These are phyloP conservation scores for Elongisporangium prolatum DNA, from an alignment of 352 stramenopile species.

Conservation along the genomic window DNA sequence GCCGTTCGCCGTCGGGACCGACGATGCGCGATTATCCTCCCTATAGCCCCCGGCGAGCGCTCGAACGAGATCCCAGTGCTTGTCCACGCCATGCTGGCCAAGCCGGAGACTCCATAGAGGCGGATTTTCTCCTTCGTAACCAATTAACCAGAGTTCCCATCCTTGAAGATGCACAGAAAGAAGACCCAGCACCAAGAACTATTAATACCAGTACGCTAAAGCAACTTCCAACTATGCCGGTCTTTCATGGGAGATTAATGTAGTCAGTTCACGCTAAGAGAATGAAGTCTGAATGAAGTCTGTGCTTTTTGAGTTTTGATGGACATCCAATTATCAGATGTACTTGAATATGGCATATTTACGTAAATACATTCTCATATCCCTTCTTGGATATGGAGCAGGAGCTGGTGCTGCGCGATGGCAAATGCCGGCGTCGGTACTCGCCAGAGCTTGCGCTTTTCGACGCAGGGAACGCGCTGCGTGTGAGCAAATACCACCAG, in stretches of 20 bases:
- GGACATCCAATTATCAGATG: neutral
- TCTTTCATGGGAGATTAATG: too few relatives aligned
- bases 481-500: constrained; percentile 40
- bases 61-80: neutral
- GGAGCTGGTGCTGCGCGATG: constrained; percentile 19
- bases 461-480: constrained; percentile 33
- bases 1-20: neutral
- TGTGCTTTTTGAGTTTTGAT: too few relatives aligned
- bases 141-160: neutral
- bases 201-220: too few relatives aligned
- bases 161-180: neutral
- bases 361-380: neutral
- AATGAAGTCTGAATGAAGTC: too few relatives aligned
- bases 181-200: too few relatives aligned
- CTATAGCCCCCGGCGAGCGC: neutral
- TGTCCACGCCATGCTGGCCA: neutral
- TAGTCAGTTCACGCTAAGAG: too few relatives aligned
- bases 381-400: constrained; percentile 20
- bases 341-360: neutral
- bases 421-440: constrained; percentile 45
- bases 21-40: neutral
- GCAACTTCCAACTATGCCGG: too few relatives aligned
- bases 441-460: constrained; percentile 52
- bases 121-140: neutral
- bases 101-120: neutral